Evolutionary conservation across 2,329 filamentous ascomycete species (phyloP), one percentile per base, ranked within the genome.

Genomic region (Mycosphaerella sp.): DNA sequence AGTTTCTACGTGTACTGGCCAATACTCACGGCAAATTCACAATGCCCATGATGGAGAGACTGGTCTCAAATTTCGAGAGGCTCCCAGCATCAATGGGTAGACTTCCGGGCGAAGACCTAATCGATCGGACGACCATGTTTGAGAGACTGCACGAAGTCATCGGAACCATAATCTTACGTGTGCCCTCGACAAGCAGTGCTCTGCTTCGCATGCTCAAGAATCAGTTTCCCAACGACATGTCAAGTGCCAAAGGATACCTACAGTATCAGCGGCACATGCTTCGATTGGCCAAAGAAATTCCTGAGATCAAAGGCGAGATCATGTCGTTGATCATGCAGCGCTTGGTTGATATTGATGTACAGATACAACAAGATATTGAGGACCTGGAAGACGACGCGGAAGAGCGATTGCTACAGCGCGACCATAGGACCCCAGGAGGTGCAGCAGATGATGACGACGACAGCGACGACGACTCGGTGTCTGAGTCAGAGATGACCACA

Each of bases 311-410:
- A 57, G 82, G 86, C 6, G 87, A 95, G 57, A 83, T 97, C 23
- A 79, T 95, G 59, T 84, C 89, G 53, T 75, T 95, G 10, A 86
- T 97, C 45, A 86, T 90, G 41, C 87, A 92, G 62, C 85, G 88
- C 58, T 78, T 97, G 6, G 89, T 97, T 65, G 93, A 93, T 72
- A 88, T 97, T 55, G 93, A 98, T 68, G 89, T 95, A 1, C 88
- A 96, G 68, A 93, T 97, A 70, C 92, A 96, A 71, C 81, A 91
- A 47, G 91, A 97, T 65, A 76, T 97, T 65, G 90, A 97, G 59
- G 91, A 97, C 63, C 75, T 95, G 57, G 92, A 96, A 58, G 92
- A 97, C 59, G 88, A 95, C 52, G 78, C 89, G 8, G 87, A 89
- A 51, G 83, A 90, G 23, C 82, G 84, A 50, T 81, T 92, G 14